These are phyloP conservation scores for Crassisporium funariophilum DNA, from an alignment of 768 basidiomycete genomes.

Conservation along the genomic window DNA sequence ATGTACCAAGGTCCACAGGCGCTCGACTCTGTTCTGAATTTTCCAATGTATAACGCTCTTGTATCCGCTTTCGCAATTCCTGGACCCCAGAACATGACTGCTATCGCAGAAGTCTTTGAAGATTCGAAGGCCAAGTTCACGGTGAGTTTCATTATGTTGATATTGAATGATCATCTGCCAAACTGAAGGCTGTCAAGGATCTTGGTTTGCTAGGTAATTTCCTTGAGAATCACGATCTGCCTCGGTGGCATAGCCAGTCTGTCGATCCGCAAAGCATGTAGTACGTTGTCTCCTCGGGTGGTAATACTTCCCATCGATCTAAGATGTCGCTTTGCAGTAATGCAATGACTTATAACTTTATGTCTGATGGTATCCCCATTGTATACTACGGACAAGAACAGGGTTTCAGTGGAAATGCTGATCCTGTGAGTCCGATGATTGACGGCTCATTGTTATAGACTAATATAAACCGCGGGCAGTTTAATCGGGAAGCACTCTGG, in stretches of 20 bases:
- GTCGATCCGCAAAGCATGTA: conserved; percentile 74
- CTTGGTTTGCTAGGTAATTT: conserved; percentile 67
- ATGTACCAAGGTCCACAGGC: conserved; percentile 61
- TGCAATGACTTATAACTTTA: conserved; percentile 73
- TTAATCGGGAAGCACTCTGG: conserved; percentile 80
- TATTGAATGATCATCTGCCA: conserved; percentile 6
- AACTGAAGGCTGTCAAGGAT: conserved; percentile 31
- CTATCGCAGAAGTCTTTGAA: conserved; percentile 50
- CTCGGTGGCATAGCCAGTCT: conserved; percentile 72
- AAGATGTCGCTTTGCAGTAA: conserved; percentile 44
- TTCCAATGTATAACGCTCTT: conserved; percentile 67
- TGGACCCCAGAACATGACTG: conserved; percentile 64
- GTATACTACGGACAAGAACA: conserved; percentile 86
- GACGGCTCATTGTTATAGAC: background rate
- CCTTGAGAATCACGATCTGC: conserved; percentile 77
- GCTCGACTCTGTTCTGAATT: conserved; percentile 73
- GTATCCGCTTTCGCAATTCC: conserved; percentile 71
- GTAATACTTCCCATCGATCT: background rate
- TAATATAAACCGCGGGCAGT: conserved; percentile 38
- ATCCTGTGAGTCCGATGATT: conserved; percentile 52
- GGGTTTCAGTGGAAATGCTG: conserved; percentile 58
- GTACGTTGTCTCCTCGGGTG: conserved; percentile 35
- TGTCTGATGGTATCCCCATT: conserved; percentile 83
- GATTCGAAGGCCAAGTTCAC: conserved; percentile 57
- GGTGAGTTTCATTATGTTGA: conserved; percentile 23